Conservation (phyloP, 1,284 basidiomycete species). For the Rhodotorula sp. region DNA sequence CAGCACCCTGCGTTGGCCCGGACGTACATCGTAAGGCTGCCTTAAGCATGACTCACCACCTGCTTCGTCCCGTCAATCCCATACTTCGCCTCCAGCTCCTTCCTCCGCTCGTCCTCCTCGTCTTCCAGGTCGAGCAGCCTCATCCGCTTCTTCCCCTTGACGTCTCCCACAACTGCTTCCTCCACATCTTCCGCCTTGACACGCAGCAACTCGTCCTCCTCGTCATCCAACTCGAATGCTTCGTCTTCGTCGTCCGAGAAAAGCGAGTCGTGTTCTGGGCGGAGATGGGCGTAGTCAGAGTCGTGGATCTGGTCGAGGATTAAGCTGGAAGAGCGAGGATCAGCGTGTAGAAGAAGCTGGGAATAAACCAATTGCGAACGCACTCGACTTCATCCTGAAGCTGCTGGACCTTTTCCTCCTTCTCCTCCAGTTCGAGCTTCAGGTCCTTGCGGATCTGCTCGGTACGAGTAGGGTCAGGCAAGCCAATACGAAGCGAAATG, state of each 20-base stretch:
- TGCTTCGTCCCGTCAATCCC: constrained; percentile 13
- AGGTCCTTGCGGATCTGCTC: constrained; percentile 30
- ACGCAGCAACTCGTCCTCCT: background rate
- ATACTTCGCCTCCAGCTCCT: constrained; percentile 5
- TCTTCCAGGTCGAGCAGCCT: constrained; percentile 4
- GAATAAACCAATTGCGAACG: background rate
- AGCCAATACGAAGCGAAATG: too few species aligned
- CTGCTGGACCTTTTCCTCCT: constrained; percentile 32
- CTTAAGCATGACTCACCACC: background rate
- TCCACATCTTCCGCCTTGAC: background rate
- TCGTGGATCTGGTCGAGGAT: constrained; percentile 38
- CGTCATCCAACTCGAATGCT: background rate
- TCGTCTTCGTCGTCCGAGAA: constrained; percentile 29
- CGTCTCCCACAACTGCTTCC: background rate
- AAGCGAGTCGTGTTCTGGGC: constrained; percentile 28
- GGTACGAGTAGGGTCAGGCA: too few species aligned
- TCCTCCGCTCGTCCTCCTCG: constrained; percentile 12
- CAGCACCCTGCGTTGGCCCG: background rate
- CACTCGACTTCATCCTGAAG: constrained; percentile 40
- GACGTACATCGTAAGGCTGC: too few species aligned
- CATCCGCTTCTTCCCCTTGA: background rate
- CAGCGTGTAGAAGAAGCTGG: background rate
- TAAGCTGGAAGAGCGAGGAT: constrained; percentile 12
- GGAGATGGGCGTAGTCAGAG: constrained; percentile 36
- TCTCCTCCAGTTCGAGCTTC: constrained; percentile 33